Conservation (phyloP, 495 filamentous ascomycete species). For the Annulohypoxylon bovei region DNA sequence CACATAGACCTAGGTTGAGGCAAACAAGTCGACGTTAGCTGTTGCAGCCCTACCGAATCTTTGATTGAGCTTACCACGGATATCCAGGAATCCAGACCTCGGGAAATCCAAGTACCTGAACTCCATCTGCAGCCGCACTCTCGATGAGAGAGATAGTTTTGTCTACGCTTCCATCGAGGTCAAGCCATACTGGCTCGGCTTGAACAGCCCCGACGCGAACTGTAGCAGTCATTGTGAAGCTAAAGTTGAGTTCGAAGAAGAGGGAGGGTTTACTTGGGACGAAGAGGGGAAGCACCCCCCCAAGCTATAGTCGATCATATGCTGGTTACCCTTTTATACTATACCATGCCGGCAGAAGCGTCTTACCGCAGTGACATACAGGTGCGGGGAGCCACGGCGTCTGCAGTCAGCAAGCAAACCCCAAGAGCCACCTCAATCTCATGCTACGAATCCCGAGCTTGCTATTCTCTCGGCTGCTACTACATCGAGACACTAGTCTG, state of each 20-base stretch:
- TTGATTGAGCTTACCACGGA: conserved; percentile 62
- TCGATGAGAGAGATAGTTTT: conserved; percentile 64
- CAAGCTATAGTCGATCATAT: conserved; percentile 23
- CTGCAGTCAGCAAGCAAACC: conserved; percentile 44
- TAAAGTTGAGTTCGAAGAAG: conserved; percentile 1
- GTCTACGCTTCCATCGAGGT: conserved; percentile 58
- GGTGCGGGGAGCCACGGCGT: conserved; percentile 43
- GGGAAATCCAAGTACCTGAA: conserved; percentile 64
- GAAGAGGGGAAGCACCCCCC: background rate
- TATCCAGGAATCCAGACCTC: conserved; percentile 68
- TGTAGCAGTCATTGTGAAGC: conserved; percentile 36
- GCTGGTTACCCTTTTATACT: conserved; percentile 29
- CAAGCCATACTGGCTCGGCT: conserved; percentile 66
- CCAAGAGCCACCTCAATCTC: conserved; percentile 26
- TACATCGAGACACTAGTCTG: conserved; percentile 2
- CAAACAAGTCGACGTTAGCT: conserved; percentile 43
- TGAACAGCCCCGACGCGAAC: conserved; percentile 59
- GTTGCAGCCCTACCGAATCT: conserved; percentile 4
- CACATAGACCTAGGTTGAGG: conserved; percentile 46
- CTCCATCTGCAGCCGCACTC: conserved; percentile 60
- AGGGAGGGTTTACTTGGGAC: background rate
- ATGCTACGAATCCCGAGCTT: conserved; percentile 37
- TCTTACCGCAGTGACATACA: conserved; percentile 36
- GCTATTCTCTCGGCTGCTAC: conserved; percentile 16
- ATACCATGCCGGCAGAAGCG: conserved; percentile 22